A percentile compares a stretch with the other conserved stretches of the same genome.
These are phyloP conservation scores for Medicago arabica DNA, from an alignment of 306 rosid genomes.

Conservation along the genomic window DNA sequence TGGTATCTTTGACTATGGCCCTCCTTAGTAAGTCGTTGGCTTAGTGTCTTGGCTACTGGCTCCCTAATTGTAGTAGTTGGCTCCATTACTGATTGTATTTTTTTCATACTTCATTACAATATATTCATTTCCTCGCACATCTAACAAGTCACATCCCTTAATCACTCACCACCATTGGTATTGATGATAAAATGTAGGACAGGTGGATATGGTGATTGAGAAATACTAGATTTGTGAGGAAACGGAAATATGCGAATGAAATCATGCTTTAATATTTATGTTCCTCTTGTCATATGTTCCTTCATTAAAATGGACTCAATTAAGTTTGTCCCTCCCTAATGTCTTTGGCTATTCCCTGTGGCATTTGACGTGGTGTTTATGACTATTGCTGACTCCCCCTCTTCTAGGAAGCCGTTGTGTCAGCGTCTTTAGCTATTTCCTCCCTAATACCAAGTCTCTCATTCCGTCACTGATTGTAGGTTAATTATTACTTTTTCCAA, in stretches of 20 bases:
- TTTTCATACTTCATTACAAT: background rate
- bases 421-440: too few species aligned
- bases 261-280: background rate
- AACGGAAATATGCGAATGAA: slow-evolving; percentile 16
- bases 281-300: slow-evolving; percentile 18
- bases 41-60: background rate
- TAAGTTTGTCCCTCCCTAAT: too few species aligned
- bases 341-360: too few species aligned
- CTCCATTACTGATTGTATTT: background rate
- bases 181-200: background rate
- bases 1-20: background rate
- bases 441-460: too few species aligned
- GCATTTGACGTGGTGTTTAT: too few species aligned
- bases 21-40: background rate
- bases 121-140: slow-evolving; percentile 3
- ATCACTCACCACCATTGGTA: background rate
- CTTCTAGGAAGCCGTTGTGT: too few species aligned
- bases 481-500: too few species aligned
- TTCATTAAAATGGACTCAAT: too few species aligned
- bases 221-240: slow-evolving; percentile 7
- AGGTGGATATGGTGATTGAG: background rate
- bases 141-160: slow-evolving; percentile 9
- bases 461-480: too few species aligned
- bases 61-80: background rate
- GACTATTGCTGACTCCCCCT: too few species aligned